Evolutionary conservation across 2,329 filamentous ascomycete species (phyloP), one percentile per base, ranked within the genome.

Genomic region (Neonectria faginata): DNA sequence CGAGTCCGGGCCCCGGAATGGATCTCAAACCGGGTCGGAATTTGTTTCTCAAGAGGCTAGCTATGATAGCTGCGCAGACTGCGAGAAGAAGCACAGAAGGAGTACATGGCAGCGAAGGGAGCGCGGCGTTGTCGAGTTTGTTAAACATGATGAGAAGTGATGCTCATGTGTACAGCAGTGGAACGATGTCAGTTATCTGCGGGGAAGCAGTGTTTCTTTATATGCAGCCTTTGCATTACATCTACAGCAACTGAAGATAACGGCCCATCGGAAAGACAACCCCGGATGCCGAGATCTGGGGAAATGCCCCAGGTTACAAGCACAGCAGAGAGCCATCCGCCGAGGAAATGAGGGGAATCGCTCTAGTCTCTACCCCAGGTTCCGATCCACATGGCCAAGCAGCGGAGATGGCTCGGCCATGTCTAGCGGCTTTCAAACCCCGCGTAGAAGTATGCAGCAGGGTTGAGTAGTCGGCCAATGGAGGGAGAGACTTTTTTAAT

Each of bases 31-130:
- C 60, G 1, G 41, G 3, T 2, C 60, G 48, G 11, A 58, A 54
- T 18, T 58, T 63, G 54, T 58, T 63, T 18, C 54, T 27, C 20
- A 53, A 8, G n/a, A 58, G 50, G 12, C 39, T 14, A 29, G 52
- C 3, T 31, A 29, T 5, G 9, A 39, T 10, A 8, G 48, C 11
- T 2, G 25, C 18, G 14, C 12, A 31, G 5, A 50, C 11, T 10
- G 36, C 4, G 8, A 22, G 16, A 3, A 57, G 5, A 7, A 57
- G 18, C 4, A 31, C 18, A 20, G 55, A 39, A n/a, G 55, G 44
- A 5, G 42, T 48, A 3, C 29, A 50, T 16, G 39, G 10, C 14
- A 33, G 16, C 29, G 55, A 50, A 31, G 36, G 2, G 14, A 50
- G 48, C 10, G 47, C 42, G 42, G 2, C 31, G 9, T 39, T 39